A percentile compares a stretch with the other conserved stretches of the same genome.
These are phyloP conservation scores for Entelexis paramagnoliae DNA, from an alignment of 1,139 yeast genomes.

Conservation along the genomic window DNA sequence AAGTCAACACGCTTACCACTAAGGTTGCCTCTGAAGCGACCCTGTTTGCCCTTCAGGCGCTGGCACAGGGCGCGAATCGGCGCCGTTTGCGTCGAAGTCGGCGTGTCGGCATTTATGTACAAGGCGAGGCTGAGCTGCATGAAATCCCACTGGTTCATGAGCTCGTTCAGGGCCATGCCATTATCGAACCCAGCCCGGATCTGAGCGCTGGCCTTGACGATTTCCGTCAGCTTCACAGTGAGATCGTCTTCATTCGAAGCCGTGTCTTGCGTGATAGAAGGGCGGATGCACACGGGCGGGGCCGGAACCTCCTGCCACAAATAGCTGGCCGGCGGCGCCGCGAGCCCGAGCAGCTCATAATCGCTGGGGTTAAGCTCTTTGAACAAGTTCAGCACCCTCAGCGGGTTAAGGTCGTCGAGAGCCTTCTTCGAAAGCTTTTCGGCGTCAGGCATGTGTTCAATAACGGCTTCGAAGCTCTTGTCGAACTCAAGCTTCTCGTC, in stretches of 20 bases:
- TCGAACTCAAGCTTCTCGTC: conserved; percentile 84
- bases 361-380: conserved; percentile 77
- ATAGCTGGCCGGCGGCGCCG: conserved; percentile 93
- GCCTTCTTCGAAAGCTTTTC: conserved; percentile 81
- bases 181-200: conserved; percentile 91
- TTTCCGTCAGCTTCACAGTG: conserved; percentile 90
- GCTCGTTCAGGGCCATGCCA: conserved; percentile 81
- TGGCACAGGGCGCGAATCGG: conserved; percentile 97
- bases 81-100: conserved; percentile 42
- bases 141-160: conserved; percentile 99
- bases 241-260: conserved; percentile 94
- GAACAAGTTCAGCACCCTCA: conserved; percentile 77
- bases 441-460: conserved; percentile 72
- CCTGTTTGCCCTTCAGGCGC: conserved; percentile 95
- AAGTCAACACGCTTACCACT: conserved; percentile 99
- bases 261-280: conserved; percentile 93
- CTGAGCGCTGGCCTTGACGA: conserved; percentile 89
- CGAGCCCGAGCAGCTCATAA: conserved; percentile 83
- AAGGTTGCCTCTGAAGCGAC: conserved; percentile 94
- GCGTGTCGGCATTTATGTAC: conserved; percentile 92
- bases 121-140: conserved; percentile 90
- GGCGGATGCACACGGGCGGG: conserved; percentile 97
- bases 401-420: conserved; percentile 87
- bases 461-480: conserved; percentile 52
- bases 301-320: conserved; percentile 97